Conservation (phyloP, 345 rosid genomes). For the Barbarea vulgaris region DNA sequence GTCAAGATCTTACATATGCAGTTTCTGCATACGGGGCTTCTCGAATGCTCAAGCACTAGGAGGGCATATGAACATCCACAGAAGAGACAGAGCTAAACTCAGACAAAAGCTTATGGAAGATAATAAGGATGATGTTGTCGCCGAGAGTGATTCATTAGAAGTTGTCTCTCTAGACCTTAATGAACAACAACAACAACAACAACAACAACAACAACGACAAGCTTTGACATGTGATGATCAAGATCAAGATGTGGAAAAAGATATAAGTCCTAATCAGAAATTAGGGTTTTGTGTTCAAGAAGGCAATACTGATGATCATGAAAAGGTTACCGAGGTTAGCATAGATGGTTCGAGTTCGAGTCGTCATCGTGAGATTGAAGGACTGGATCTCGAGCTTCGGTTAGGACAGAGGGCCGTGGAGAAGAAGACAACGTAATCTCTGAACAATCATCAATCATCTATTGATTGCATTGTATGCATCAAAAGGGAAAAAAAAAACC, state of each 20-base stretch:
- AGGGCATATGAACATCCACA: constrained; percentile 94
- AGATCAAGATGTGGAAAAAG: constrained; percentile 13
- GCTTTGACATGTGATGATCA: constrained; percentile 28
- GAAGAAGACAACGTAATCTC: constrained; percentile 31
- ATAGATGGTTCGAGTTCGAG: constrained; percentile 37
- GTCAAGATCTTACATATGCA: constrained; percentile 68
- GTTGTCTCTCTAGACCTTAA: constrained; percentile 31
- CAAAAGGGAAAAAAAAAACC: background rate
- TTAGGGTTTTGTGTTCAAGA: constrained; percentile 33
- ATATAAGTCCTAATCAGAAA: constrained; percentile 7
- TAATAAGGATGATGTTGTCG: constrained; percentile 22
- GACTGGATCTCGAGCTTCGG: constrained; percentile 44
- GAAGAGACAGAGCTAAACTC: constrained; percentile 76
- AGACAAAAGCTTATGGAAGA: constrained; percentile 48
- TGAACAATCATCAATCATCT: background rate
- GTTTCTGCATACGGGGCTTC: constrained; percentile 88
- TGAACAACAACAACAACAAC: constrained; percentile 20
- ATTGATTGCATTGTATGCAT: constrained; percentile 29
- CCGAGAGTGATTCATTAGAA: constrained; percentile 19
- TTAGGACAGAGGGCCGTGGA: constrained; percentile 37
- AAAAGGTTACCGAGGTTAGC: background rate
- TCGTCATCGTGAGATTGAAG: constrained; percentile 21
- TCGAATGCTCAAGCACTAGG: constrained; percentile 92
- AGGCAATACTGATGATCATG: constrained; percentile 21
- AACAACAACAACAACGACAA: constrained; percentile 5